Percentiles rank a stretch among this genome's conserved stretches.
phyloP scores from a whole-genome alignment of 1,284 basidiomycete genomes.

The Gymnopus androsaceus region DNA sequence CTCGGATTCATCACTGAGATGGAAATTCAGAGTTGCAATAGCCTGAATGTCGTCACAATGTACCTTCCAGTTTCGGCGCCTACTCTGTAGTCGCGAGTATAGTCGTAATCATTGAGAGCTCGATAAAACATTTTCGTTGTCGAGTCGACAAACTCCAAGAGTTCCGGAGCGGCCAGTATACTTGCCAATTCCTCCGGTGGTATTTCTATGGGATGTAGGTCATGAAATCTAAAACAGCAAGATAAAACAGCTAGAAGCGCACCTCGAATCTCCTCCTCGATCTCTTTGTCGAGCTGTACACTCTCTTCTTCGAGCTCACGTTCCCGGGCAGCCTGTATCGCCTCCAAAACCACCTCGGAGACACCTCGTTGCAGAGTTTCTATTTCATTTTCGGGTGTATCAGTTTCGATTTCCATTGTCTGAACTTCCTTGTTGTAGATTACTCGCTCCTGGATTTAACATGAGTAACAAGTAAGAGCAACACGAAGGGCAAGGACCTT shows the following conservation, averaged over 20 bases:
- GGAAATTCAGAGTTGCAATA: constrained; percentile 10
- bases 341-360: constrained; percentile 66
- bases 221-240: neutral
- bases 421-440: constrained; percentile 95
- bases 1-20: constrained; percentile 80
- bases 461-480: neutral
- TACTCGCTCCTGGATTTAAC: constrained; percentile 67
- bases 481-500: constrained; percentile 51
- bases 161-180: constrained; percentile 85
- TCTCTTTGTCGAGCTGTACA: constrained; percentile 74
- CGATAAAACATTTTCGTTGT: constrained; percentile 95
- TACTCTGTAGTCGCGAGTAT: constrained; percentile 92
- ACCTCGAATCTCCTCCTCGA: constrained; percentile 83
- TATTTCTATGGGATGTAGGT: constrained; percentile 55
- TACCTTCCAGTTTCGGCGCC: constrained; percentile 76
- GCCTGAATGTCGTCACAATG: constrained; percentile 26
- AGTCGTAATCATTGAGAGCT: constrained; percentile 98
- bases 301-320: constrained; percentile 82
- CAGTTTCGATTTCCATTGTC: constrained; percentile 63
- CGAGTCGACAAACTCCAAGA: constrained; percentile 90
- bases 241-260: constrained; percentile 17
- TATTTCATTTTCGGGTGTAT: constrained; percentile 57
- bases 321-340: constrained; percentile 70
- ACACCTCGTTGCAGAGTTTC: constrained; percentile 73
- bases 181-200: constrained; percentile 81